Conservation (phyloP, 441 rosid genomes). For the Eruca vesicaria region DNA sequence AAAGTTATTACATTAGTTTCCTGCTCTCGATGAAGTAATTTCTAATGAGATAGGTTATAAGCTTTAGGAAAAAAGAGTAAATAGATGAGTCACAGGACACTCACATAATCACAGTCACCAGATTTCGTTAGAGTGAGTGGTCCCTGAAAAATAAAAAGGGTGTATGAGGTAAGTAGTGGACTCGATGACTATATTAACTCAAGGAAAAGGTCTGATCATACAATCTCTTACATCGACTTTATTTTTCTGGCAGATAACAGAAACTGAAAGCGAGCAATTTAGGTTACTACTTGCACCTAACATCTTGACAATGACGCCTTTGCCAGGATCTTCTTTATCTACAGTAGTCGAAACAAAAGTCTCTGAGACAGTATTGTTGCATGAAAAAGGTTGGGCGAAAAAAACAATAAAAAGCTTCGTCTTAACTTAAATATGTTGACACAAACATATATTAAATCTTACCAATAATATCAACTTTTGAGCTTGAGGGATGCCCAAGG, state of each 20-base stretch:
- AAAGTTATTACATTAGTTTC: no score
- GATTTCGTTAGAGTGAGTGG: slow-evolving; percentile 57
- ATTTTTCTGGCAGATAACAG: slow-evolving; percentile 67
- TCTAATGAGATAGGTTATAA: not conserved
- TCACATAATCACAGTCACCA: slow-evolving; percentile 74
- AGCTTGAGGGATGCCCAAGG: slow-evolving; percentile 60
- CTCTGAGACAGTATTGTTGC: slow-evolving; percentile 17
- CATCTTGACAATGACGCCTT: slow-evolving; percentile 80
- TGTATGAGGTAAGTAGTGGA: no score
- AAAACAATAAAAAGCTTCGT: not conserved
- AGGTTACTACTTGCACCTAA: slow-evolving; percentile 37
- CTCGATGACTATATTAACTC: no score
- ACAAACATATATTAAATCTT: not conserved
- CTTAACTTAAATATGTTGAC: not conserved
- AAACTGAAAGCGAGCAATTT: slow-evolving; percentile 83
- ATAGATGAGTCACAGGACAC: slow-evolving; percentile 32
- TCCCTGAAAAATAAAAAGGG: slow-evolving; percentile 54
- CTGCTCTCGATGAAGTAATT: not conserved
- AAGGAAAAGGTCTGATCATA: no score
- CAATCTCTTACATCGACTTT: slow-evolving; percentile 62
- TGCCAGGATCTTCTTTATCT: slow-evolving; percentile 74
- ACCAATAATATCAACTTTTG: slow-evolving; percentile 53
- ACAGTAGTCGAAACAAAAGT: slow-evolving; percentile 29
- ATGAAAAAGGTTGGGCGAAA: not conserved
- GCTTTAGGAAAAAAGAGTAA: not conserved